Conservation (phyloP, 768 basidiomycete species). For the Lyophyllum decastes region DNA sequence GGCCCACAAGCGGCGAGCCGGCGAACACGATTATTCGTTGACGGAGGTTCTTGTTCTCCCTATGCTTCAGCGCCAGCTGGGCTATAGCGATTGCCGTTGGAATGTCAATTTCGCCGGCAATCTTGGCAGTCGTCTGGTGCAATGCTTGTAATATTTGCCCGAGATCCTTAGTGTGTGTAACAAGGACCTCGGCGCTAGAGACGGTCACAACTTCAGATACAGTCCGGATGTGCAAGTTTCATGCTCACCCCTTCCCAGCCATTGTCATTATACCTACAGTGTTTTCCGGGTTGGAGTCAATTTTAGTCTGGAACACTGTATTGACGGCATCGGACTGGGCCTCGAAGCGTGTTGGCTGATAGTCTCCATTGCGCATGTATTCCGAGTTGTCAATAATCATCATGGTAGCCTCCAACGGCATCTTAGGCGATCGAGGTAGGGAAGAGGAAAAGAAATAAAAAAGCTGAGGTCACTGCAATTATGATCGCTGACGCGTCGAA, state of each 20-base stretch:
- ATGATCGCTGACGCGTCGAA: constrained; percentile 33
- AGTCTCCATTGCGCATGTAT: constrained; percentile 96
- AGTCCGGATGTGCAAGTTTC: neutral
- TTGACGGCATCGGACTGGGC: constrained; percentile 93
- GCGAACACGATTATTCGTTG: constrained; percentile 96
- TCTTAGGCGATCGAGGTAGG: constrained; percentile 38
- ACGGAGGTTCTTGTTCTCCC: constrained; percentile 97
- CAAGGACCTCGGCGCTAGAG: constrained; percentile 88
- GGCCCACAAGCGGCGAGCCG: constrained; percentile 80
- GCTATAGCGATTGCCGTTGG: constrained; percentile 91
- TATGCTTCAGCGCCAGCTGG: constrained; percentile 94
- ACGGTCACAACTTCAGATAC: neutral
- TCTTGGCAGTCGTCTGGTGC: constrained; percentile 67
- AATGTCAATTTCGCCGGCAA: constrained; percentile 84
- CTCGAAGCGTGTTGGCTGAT: constrained; percentile 81
- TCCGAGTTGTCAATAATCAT: constrained; percentile 97
- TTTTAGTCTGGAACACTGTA: constrained; percentile 89
- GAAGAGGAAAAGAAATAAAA: constrained; percentile 8
- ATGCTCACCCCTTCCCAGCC: constrained; percentile 88
- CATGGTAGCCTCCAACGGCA: constrained; percentile 98
- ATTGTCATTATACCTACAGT: constrained; percentile 98
- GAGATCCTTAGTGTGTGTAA: constrained; percentile 93
- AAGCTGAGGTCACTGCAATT: neutral
- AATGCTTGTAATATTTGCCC: constrained; percentile 87
- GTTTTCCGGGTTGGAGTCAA: constrained; percentile 95